Evolutionary conservation across 2,329 filamentous ascomycete species (phyloP), one percentile per base, ranked within the genome.

Genomic region (Metarhizium sp.): DNA sequence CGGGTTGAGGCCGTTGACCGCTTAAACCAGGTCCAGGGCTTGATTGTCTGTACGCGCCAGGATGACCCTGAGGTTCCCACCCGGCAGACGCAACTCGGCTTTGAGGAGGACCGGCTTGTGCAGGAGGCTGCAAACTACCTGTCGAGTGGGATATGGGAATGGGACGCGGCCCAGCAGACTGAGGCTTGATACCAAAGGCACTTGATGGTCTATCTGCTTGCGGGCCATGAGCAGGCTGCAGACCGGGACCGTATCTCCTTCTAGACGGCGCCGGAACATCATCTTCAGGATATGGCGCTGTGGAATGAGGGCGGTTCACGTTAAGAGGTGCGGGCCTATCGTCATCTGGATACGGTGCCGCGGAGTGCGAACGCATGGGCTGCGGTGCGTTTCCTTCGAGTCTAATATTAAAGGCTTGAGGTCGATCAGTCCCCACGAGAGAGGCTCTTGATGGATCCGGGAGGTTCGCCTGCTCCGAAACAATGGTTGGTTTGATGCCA

Each of bases 331-430:
- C 74, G 20, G 82, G 79, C 53, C 76, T 74, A 60, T 88, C 84
- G 60, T 88, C 86, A 51, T 85, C 78, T 0, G 87, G 87, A 62
- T 91, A 91, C 1, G 87, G 87, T 1, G 84, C 83, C 25, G 79
- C 75, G 10, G 84, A 79, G 55, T 75, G 79, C 16, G 81, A 70
- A 38, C 81, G 75, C 49, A 69, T 61, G 40, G 60, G 61, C 20
- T 50, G 64, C 51, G 56, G 61, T 51, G 58, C 57, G 40, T 32
- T 49, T 34, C 68, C 62, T 52, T 79, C 73, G 6, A 80, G 62
- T 47, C 78, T 78, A 50, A 82, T 69, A 5, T 71, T 73, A 60
- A 82, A 83, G 5, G 79, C 78, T 7, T 79, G 74, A 13, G 72
- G 68, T 53, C 78, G 68, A 49, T 73, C 71, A 5, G 61, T 49